These are phyloP conservation scores for Suillus subalutaceus DNA, from an alignment of 768 basidiomycete genomes.

Conservation along the genomic window DNA sequence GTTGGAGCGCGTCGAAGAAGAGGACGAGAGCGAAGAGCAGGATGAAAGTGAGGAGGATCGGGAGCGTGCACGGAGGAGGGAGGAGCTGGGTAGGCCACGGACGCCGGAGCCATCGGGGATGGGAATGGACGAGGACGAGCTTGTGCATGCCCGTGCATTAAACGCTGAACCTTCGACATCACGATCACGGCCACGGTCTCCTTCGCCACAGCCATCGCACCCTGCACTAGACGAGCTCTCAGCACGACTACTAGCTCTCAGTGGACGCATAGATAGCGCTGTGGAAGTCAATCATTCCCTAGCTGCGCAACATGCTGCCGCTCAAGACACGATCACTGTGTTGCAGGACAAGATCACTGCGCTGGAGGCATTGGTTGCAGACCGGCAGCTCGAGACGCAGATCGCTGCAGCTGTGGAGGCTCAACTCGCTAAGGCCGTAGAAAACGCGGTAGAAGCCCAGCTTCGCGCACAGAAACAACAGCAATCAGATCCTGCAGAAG, in stretches of 20 bases:
- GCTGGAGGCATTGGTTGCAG: slow-evolving; percentile 70
- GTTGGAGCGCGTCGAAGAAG: slow-evolving; percentile 73
- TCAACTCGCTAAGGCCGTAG: slow-evolving; percentile 36
- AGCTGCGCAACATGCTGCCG: slow-evolving; percentile 76
- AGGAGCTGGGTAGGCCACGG: slow-evolving; percentile 68
- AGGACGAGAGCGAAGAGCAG: slow-evolving; percentile 62
- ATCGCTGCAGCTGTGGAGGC: slow-evolving; percentile 36
- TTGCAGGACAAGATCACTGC: slow-evolving; percentile 69
- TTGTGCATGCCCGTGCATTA: not conserved
- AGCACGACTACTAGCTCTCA: slow-evolving; percentile 59
- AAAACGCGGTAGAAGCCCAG: slow-evolving; percentile 27
- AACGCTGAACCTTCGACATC: slow-evolving; percentile 36
- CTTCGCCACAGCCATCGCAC: slow-evolving; percentile 29
- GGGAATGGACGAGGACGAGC: slow-evolving; percentile 49
- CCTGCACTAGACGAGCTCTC: slow-evolving; percentile 59
- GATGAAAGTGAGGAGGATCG: slow-evolving; percentile 47
- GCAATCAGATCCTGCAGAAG: slow-evolving; percentile 32
- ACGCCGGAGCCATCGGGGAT: slow-evolving; percentile 80
- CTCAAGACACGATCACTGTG: slow-evolving; percentile 71
- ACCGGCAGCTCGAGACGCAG: slow-evolving; percentile 44
- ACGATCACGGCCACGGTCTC: slow-evolving; percentile 17
- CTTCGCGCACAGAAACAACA: slow-evolving; percentile 6
- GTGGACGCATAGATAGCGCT: slow-evolving; percentile 76
- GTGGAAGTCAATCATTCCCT: slow-evolving; percentile 72
- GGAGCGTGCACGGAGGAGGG: slow-evolving; percentile 45